phyloP scores from a whole-genome alignment of 2,329 filamentous ascomycete genomes.

The Alternaria tenuissima region DNA sequence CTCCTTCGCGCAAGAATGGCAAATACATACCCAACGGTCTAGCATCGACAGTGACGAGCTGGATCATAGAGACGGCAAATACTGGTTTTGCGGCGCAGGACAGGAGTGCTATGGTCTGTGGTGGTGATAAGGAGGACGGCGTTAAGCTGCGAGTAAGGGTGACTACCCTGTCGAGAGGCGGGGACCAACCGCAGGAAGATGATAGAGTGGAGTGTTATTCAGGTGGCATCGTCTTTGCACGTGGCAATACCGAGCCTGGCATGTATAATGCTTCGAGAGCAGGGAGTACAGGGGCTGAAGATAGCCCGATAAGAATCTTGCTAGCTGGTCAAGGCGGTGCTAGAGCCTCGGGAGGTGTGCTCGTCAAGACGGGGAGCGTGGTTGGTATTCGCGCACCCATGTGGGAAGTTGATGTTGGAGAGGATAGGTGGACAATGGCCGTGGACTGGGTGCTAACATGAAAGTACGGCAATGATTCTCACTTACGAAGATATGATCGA shows the following conservation, averaged over 20 bases:
- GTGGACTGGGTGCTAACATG: slow-evolving; percentile 53
- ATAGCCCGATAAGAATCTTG: slow-evolving; percentile 28
- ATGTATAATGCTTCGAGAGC: slow-evolving; percentile 25
- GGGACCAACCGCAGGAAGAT: not conserved
- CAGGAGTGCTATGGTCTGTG: slow-evolving; percentile 20
- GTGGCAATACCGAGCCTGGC: slow-evolving; percentile 24
- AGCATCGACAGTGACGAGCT: slow-evolving; percentile 59
- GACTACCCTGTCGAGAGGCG: not conserved
- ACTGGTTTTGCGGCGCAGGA: slow-evolving; percentile 29
- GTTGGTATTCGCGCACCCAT: slow-evolving; percentile 51
- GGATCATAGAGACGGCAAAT: slow-evolving; percentile 58
- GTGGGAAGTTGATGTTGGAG: slow-evolving; percentile 53
- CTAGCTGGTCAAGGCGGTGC: slow-evolving; percentile 40
- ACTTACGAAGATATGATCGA: slow-evolving; percentile 18
- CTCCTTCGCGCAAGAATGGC: slow-evolving; percentile 60
- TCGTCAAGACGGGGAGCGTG: slow-evolving; percentile 33
- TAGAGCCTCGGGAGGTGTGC: slow-evolving; percentile 26
- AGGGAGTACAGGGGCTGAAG: not conserved
- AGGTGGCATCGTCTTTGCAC: slow-evolving; percentile 34
- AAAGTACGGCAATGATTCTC: not conserved
- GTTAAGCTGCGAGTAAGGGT: slow-evolving; percentile 30
- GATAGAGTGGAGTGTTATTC: slow-evolving; percentile 29
- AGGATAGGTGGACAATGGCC: slow-evolving; percentile 49
- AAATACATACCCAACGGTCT: slow-evolving; percentile 60
- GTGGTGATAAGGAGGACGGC: slow-evolving; percentile 35